Base-by-base conservation (phyloP, 1,139 yeast species). In the Zygosaccharomyces sapae region DNA sequence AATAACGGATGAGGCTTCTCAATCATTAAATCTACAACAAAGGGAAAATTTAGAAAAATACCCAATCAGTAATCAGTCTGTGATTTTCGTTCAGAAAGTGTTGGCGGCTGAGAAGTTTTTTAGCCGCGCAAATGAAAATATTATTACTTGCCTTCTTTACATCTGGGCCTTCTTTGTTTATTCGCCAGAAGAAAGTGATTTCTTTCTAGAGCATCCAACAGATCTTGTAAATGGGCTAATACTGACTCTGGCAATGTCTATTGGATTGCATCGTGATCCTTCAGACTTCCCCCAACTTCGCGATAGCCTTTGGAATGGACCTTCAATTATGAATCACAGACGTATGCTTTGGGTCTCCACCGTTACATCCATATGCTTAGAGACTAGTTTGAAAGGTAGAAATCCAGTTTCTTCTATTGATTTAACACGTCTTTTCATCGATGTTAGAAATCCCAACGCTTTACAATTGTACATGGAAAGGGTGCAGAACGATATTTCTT, bases 191-290 rank as follows among this genome's bases (percentile, higher is more conserved):
- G 62, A 61, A 43, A 65, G 64, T 31, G 67, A 65, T 47, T 57
- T 60, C 29, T 61, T 63, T 42, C 47, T 57, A 9, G 65, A 56
- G 12, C 61, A 59, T 33, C 67, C 68, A 6, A 59, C 68, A 1
- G 67, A 61, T 45, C 52, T 57, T 7, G 41, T 65, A 2, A 49
- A 56, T 19, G 60, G 63, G 24, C 39, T 58, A 2, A 56, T 59
- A 0, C 46, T 60, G 2, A 55, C 58, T 52, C 38, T 65, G 31
- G 61, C 65, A 3, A 53, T 52, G 2, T 52, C 65, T 6, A 63
- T 63, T 20, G 69, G 68, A 8, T 47, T 65, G 7, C 66, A 63
- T 45, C 51, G 65, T 34, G 67, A 64, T 45, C 68, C 68, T 1
- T 38, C 54, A 2, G 64, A 59, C 33, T 62, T 54, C 43, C 50